Base-by-base conservation (phyloP, 1,284 basidiomycete genomes). In the Fomitopsis pinicola region DNA sequence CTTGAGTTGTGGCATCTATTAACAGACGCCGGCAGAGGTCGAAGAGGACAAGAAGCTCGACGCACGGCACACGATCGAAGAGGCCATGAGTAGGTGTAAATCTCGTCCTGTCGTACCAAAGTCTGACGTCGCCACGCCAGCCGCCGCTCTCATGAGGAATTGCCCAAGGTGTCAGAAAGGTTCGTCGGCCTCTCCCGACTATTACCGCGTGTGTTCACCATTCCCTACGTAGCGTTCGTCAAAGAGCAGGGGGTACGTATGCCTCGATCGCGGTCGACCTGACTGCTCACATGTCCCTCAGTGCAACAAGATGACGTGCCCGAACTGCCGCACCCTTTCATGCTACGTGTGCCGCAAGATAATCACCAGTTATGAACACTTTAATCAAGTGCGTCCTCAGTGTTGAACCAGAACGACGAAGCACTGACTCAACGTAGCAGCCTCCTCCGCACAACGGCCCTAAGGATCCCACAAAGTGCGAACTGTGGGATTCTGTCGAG, bases 291-390 rank as follows among this genome's bases (percentile, higher is more conserved):
- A 12, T 14, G 62, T 44, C 60, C 28, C 15, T 36, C 66, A 91
- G 88, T 92, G 90, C 75, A 92, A 92, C 78, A 92, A 91, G 71
- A 91, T 92, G 86, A 81, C 77, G 14, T 94, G 92, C 68, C 80
- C 85, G 1, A 76, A 85, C 61, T 95, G 92, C 67, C 62, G 59
- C 3, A 86, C 90, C 0, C 44, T 89, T 30, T 91, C 87, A 0
- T 95, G 92, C 72, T 94, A 94, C 70, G 78, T 91, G 17, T 95
- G 92, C 70, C 82, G 89, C 22, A 69, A 88, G 67, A 67, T 86
- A 38, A 88, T 94, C 44, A 74, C 62, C 1, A 89, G 91, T 0
- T 95, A 95, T 69, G 86, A 89, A 0, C 93, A 95, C 69, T 95
- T 95, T 69, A 75, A 84, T 57, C 79, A 85, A 56, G 83, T 82